Base-by-base conservation (phyloP, 768 basidiomycete species). In the Chiua virens region DNA sequence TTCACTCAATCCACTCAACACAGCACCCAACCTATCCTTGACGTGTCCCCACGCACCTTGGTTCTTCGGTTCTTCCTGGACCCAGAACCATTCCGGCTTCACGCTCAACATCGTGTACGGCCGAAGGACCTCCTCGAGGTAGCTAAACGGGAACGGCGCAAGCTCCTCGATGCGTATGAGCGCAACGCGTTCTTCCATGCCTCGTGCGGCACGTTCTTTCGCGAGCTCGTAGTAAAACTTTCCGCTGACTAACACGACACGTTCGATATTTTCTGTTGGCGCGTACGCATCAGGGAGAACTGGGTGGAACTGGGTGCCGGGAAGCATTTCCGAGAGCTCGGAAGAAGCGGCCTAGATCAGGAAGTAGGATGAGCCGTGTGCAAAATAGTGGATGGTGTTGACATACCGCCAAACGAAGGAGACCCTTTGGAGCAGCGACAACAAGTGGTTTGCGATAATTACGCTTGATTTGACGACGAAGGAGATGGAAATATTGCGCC, bases 401-500 rank as follows among this genome's bases (percentile, higher is more conserved):
- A 75, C 82, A 40, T 61, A 92, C 91, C 13, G 89, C 74, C 18
- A 90, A 75, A 21, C 92, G 79, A 10, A 95, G 73, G 13, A 96
- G 73, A 2, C 85, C 88, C 62, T 97, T 97, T 0, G 94, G 93
- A 4, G 82, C 86, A 11, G 89, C 88, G 7, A 97, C 81, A 25
- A 96, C 74, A 42, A 96, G 72, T 0, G 93, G 94, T 64, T 91
- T 94, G 49, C 93, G 77, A 71, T 86, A 95, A 56, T 92, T 92
- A 39, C 93, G 76, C 61, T 79, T 76, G 62, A 94, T 81, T 67
- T 96, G 94, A 42, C 93, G 77, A 48, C 94, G 76, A n/a, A 97
- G 75, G 2, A 96, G 76, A 66, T 97, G 94, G 81, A 96, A 97
- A 59, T 94, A 92, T 51, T 96, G 91, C 1, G 90, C 89, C 0